Conservation (phyloP, 768 basidiomycete species). For the Podaxis carcinomalis region DNA sequence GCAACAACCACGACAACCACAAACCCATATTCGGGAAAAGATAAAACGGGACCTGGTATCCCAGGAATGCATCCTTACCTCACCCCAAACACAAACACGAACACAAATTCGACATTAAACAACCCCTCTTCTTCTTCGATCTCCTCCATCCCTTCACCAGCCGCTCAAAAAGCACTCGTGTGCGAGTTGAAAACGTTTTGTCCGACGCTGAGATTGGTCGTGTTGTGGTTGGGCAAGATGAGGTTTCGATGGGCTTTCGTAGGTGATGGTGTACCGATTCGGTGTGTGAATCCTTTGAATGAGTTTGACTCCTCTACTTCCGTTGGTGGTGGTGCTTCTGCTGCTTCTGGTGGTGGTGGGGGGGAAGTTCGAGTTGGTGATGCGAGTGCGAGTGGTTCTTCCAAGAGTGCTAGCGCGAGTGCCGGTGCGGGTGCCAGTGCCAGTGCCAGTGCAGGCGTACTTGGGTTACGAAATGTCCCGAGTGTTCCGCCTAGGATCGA, state of each 20-base stretch:
- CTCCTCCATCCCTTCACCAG: not conserved
- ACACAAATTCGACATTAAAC: not conserved
- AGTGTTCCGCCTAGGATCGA: not conserved
- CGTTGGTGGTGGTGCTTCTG: too few relatives aligned
- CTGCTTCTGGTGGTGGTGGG: too few relatives aligned
- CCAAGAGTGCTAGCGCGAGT: not conserved
- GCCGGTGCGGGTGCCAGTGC: too few relatives aligned
- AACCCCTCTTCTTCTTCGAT: not conserved
- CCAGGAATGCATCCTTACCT: slow-evolving; percentile 9
- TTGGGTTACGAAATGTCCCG: not conserved
- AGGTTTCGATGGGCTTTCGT: slow-evolving; percentile 21
- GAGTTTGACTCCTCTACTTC: too few relatives aligned
- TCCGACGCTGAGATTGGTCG: slow-evolving; percentile 21
- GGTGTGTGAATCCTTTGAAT: not conserved
- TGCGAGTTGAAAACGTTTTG: slow-evolving; percentile 28
- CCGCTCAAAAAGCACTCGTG: slow-evolving; percentile 27
- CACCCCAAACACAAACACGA: not conserved
- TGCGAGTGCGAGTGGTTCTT: not conserved
- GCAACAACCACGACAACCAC: slow-evolving; percentile 8
- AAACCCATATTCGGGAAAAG: too few relatives aligned
- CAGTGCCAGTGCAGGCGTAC: not conserved
- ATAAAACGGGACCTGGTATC: too few relatives aligned
- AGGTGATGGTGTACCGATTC: not conserved
- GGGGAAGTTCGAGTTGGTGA: not conserved
- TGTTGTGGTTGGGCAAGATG: slow-evolving; percentile 26